phyloP scores from a whole-genome alignment of 2,329 filamentous ascomycete genomes.

The Lachnellula suecica region DNA sequence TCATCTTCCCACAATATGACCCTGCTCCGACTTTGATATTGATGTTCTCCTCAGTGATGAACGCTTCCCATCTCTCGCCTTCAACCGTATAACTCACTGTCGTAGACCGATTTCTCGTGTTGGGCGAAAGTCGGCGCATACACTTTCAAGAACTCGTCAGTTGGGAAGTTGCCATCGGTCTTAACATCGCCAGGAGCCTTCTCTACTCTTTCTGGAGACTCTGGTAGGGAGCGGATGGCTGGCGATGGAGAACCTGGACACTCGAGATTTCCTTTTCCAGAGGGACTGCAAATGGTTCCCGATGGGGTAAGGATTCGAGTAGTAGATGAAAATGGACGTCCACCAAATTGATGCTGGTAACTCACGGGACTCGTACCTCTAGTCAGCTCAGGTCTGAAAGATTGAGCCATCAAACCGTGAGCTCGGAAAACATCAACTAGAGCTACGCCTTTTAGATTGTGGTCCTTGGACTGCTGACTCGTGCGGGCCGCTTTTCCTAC shows the following conservation, averaged over 20 bases:
- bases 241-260: neutral
- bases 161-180: conserved; percentile 10
- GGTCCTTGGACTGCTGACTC: neutral
- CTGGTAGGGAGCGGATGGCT: no score
- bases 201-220: no score
- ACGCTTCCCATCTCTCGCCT: neutral
- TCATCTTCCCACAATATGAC: neutral
- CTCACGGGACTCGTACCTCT: neutral
- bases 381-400: neutral
- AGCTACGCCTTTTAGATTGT: conserved; percentile 11
- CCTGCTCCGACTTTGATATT: neutral
- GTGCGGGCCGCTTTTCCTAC: conserved; percentile 13
- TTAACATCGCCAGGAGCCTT: conserved; percentile 11
- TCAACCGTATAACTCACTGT: conserved; percentile 6
- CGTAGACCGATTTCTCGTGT: neutral
- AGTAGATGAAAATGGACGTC: neutral
- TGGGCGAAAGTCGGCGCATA: neutral
- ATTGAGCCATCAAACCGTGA: conserved; percentile 16
- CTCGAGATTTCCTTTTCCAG: neutral
- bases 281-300: neutral
- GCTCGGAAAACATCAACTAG: conserved; percentile 25
- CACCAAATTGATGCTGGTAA: neutral
- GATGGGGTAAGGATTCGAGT: neutral
- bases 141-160: conserved; percentile 10
- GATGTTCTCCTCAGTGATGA: neutral